Conservation (phyloP, 768 basidiomycete species). For the Xanthoconium stramineum region DNA sequence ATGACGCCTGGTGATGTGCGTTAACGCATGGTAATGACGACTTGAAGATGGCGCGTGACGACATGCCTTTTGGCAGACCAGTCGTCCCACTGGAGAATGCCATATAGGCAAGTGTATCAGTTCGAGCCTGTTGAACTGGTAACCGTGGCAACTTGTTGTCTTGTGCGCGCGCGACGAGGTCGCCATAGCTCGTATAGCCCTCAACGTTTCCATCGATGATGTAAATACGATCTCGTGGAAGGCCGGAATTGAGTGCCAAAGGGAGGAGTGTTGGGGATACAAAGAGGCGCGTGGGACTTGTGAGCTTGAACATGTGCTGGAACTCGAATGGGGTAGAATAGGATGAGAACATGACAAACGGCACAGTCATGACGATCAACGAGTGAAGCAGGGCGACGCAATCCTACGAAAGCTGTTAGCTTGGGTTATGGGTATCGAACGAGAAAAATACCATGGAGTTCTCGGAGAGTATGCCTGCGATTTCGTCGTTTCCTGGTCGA, state of each 20-base stretch:
- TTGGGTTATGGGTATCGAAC: not conserved
- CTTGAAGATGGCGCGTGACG: too few relatives aligned
- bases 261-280: slow-evolving; percentile 46
- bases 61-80: slow-evolving; percentile 67
- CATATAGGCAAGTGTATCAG: slow-evolving; percentile 63
- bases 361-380: slow-evolving; percentile 45
- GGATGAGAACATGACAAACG: slow-evolving; percentile 51
- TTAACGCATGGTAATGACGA: slow-evolving; percentile 1
- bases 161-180: slow-evolving; percentile 41
- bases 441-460: slow-evolving; percentile 54
- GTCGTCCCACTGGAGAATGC: slow-evolving; percentile 78
- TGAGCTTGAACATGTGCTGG: slow-evolving; percentile 45
- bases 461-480: slow-evolving; percentile 67
- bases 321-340: slow-evolving; percentile 58
- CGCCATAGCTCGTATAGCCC: slow-evolving; percentile 43
- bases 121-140: slow-evolving; percentile 42
- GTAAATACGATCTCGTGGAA: slow-evolving; percentile 43
- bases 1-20: slow-evolving; percentile 50
- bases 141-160: slow-evolving; percentile 38
- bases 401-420: slow-evolving; percentile 39
- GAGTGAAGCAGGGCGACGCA: slow-evolving; percentile 50
- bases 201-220: slow-evolving; percentile 42
- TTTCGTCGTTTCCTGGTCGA: slow-evolving; percentile 43
- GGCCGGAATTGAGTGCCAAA: slow-evolving; percentile 36
- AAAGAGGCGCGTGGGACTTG: slow-evolving; percentile 51